phyloP scores from a whole-genome alignment of 768 basidiomycete genomes.

The Leucosporidium yakuticum region DNA sequence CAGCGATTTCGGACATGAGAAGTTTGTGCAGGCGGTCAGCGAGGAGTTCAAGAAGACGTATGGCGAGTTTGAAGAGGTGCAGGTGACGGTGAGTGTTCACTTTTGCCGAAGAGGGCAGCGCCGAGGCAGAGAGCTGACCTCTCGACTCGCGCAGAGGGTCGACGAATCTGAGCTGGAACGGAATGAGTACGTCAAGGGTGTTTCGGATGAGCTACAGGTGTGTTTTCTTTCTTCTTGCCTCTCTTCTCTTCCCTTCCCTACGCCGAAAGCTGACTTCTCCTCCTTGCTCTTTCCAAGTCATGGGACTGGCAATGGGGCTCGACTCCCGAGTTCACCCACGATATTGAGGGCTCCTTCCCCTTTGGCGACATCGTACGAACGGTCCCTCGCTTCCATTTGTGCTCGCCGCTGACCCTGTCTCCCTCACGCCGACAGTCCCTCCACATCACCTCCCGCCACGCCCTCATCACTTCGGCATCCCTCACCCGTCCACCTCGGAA shows the following conservation, averaged over 20 bases:
- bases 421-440: slow-evolving; percentile 22
- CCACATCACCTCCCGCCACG: slow-evolving; percentile 33
- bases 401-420: neutral
- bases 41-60: slow-evolving; percentile 63
- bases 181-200: slow-evolving; percentile 59
- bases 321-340: slow-evolving; percentile 83
- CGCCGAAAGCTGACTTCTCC: neutral
- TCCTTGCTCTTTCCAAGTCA: slow-evolving; percentile 50
- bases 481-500: slow-evolving; percentile 6
- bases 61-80: slow-evolving; percentile 12
- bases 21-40: slow-evolving; percentile 64
- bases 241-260: neutral
- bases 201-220: slow-evolving; percentile 69
- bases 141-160: slow-evolving; percentile 43
- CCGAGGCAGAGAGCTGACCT: neutral
- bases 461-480: slow-evolving; percentile 30
- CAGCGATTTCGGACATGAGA: slow-evolving; percentile 56
- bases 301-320: slow-evolving; percentile 94
- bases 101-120: neutral
- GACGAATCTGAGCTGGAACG: slow-evolving; percentile 49
- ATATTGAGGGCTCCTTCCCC: neutral
- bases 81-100: slow-evolving; percentile 18
- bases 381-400: neutral
- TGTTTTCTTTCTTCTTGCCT: slow-evolving; percentile 33
- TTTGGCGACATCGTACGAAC: neutral